Evolutionary conservation across 805 yeast genomes (phyloP), one percentile per base, ranked within the genome.

Genomic region (Ascoidea rubescens): DNA sequence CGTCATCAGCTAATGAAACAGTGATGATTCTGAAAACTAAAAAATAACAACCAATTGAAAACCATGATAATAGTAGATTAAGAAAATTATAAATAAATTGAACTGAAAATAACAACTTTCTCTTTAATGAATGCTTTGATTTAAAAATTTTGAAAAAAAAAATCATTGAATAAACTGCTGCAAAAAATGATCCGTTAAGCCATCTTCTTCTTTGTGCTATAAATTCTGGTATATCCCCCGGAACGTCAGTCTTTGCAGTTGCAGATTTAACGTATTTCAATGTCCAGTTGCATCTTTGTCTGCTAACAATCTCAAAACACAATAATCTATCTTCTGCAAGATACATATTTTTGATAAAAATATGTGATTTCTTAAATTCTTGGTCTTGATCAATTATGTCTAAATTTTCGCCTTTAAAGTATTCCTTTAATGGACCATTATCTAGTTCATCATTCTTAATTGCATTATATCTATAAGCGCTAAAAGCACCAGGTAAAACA

Each of bases 121-220:
- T 75, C 1, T 67, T 59, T 30, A 76, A 53, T 5, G 82, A 74
- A 66, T 91, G 99, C 21, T 83, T 81, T 16, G 96, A 82, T 1
- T 72, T 64, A 90, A 95, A 86, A 48, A 93, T 75, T 56, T 79
- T 77, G 57, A 77, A 78, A 65, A 82, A 81, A 66, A 90, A 95
- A 54, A 80, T 77, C 52, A 87, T 76, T 0, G 97, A 81, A 64
- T 93, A 91, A 53, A 89, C 74, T 6, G 95, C 93, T 0, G 98
- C 97, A 69, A 93, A 91, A 62, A 93, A 85, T 0, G 98, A 89
- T 52, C 98, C 98, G 65, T 91, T 91, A 58, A 91, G 76, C 98
- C 98, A 93, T 69, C 98, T 80, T 64, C 98, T 77, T 71, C 98
- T 79, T 67, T 91, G 98, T 46, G 89, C 75, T 37, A 93, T 82